These are phyloP conservation scores for Suhomyces ambrosiae DNA, from an alignment of 1,139 yeast genomes.

Conservation along the genomic window DNA sequence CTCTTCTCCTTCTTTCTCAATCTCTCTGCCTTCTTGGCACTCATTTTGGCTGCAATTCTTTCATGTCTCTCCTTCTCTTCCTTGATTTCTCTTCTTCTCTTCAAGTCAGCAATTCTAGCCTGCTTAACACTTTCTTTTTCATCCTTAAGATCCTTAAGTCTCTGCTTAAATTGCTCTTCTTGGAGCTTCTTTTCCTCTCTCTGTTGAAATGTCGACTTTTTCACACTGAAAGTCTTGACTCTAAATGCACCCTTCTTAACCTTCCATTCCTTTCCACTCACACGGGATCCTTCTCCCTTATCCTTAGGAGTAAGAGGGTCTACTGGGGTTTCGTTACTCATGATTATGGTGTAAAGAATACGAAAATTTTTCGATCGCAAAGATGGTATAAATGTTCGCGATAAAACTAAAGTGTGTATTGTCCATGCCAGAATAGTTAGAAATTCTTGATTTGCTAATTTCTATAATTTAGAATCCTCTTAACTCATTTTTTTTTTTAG, in stretches of 20 bases:
- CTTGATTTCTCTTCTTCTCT: constrained; percentile 67
- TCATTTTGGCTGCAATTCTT: constrained; percentile 70
- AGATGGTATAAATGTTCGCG: neutral
- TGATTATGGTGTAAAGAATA: constrained; percentile 2
- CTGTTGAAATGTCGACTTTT: constrained; percentile 22
- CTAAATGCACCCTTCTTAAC: constrained; percentile 30
- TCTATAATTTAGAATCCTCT: no score
- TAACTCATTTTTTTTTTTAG: no score
- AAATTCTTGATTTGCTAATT: no score
- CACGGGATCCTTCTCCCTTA: constrained; percentile 27
- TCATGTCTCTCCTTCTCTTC: constrained; percentile 78
- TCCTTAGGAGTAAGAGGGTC: constrained; percentile 27
- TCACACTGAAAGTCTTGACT: constrained; percentile 23
- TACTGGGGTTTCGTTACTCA: constrained; percentile 9
- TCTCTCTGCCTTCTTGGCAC: constrained; percentile 77
- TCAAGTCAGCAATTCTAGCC: constrained; percentile 53
- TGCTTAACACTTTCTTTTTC: constrained; percentile 61
- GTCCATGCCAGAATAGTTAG: no score
- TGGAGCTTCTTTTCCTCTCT: constrained; percentile 41
- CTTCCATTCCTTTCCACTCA: constrained; percentile 32
- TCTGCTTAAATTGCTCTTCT: constrained; percentile 51
- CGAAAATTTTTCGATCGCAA: constrained; percentile 9
- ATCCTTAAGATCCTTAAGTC: constrained; percentile 57
- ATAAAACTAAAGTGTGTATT: no score
- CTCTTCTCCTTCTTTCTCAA: constrained; percentile 80